Evolutionary conservation across 1,139 yeast genomes (phyloP).

Genomic region (Diutina catenulata): DNA sequence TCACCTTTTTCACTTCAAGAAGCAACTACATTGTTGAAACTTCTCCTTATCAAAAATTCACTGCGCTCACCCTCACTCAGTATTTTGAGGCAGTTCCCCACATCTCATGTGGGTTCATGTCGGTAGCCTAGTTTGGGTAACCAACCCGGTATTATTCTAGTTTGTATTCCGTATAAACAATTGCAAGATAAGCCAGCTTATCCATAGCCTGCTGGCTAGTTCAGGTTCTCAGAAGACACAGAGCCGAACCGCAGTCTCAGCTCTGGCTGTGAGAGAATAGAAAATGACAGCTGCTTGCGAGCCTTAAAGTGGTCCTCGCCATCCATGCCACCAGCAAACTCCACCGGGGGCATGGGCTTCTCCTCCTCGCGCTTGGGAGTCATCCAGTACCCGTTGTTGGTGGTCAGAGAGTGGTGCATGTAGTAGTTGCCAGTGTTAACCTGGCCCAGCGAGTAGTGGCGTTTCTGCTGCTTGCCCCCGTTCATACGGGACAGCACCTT

Average conservation of each 20-base stretch:
- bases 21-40: too few species aligned
- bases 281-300: slow-evolving; percentile 2
- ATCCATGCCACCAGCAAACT: slow-evolving; percentile 4
- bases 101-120: too few species aligned
- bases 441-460: slow-evolving; percentile 21
- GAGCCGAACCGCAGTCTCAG: not conserved
- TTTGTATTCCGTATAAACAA: too few species aligned
- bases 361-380: slow-evolving; percentile 12
- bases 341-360: not conserved
- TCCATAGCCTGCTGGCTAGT: too few species aligned
- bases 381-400: slow-evolving; percentile 32
- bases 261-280: slow-evolving; percentile 1
- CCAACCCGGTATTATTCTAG: too few species aligned
- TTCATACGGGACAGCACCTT: slow-evolving; percentile 20
- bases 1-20: too few species aligned
- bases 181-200: too few species aligned
- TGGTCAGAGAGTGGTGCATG: slow-evolving; percentile 23
- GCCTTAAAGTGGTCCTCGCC: slow-evolving; percentile 2
- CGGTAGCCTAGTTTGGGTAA: too few species aligned
- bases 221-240: too few species aligned
- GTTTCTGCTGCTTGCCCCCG: slow-evolving; percentile 21
- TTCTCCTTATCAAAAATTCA: too few species aligned
- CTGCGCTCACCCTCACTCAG: too few species aligned
- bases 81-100: too few species aligned
- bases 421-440: slow-evolving; percentile 29